Conservation (phyloP, 768 basidiomycete species). For the Hygrophoropsis aurantiaca region DNA sequence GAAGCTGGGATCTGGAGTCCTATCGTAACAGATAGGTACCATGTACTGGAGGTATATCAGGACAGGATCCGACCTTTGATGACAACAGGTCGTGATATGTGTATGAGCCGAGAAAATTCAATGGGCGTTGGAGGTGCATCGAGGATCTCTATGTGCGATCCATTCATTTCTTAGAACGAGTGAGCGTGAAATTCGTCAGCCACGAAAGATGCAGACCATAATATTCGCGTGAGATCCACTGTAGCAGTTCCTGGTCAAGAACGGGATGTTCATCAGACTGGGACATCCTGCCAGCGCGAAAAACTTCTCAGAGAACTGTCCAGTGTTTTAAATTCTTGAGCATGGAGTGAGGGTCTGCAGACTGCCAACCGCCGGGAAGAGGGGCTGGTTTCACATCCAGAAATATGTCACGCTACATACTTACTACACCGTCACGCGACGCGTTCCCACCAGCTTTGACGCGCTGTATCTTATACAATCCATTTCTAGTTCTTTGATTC, state of each 20-base stretch:
- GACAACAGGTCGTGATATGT: constrained; percentile 70
- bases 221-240: constrained; percentile 41
- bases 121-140: constrained; percentile 60
- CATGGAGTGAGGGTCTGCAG: too few relatives aligned
- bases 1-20: constrained; percentile 48
- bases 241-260: constrained; percentile 16
- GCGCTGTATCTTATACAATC: background rate
- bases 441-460: constrained; percentile 13
- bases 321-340: too few relatives aligned
- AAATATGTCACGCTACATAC: too few relatives aligned
- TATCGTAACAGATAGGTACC: constrained; percentile 31
- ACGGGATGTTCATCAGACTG: constrained; percentile 12
- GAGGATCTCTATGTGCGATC: constrained; percentile 47
- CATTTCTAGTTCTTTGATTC: background rate
- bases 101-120: constrained; percentile 67
- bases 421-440: constrained; percentile 32
- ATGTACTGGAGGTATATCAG: too few relatives aligned
- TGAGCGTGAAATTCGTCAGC: background rate
- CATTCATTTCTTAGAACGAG: constrained; percentile 54
- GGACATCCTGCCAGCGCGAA: too few relatives aligned
- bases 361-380: too few relatives aligned
- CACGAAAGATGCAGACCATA: constrained; percentile 17
- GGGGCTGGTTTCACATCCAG: too few relatives aligned
- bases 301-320: too few relatives aligned
- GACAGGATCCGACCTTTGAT: constrained; percentile 62